phyloP scores from a whole-genome alignment of 768 basidiomycete species.

The Hypsizygus marmoreus region DNA sequence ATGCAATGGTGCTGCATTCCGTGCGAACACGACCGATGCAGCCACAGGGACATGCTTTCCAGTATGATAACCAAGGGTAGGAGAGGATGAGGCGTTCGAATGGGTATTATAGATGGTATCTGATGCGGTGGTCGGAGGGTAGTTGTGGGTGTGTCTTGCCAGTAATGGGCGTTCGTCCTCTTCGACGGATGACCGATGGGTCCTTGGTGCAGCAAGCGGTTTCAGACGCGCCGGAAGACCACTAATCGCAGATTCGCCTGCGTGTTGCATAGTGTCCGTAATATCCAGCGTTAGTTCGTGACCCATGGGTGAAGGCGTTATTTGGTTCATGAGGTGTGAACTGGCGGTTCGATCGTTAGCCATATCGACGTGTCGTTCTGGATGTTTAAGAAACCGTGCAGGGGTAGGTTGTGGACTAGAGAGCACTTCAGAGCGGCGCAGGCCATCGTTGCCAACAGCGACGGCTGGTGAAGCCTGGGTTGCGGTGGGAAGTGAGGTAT shows the following conservation, averaged over 20 bases:
- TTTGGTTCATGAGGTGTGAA: background rate
- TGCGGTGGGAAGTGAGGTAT: background rate
- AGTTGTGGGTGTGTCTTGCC: background rate
- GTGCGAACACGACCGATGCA: constrained; percentile 57
- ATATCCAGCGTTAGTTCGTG: constrained; percentile 12
- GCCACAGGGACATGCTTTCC: constrained; percentile 42
- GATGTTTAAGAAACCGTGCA: constrained; percentile 26
- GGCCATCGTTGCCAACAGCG: background rate
- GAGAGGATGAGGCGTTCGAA: background rate
- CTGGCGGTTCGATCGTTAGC: background rate
- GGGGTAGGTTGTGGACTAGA: constrained; percentile 15
- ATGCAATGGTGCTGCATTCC: constrained; percentile 57
- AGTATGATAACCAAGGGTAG: background rate
- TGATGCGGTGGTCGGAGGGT: constrained; percentile 1
- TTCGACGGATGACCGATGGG: background rate
- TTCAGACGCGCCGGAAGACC: constrained; percentile 8
- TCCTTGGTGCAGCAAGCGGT: background rate
- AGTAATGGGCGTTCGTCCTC: constrained; percentile 18
- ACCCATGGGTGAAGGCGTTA: background rate
- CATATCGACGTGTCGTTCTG: background rate
- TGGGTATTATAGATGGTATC: background rate
- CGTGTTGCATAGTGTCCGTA: constrained; percentile 1
- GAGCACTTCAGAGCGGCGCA: background rate
- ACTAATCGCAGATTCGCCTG: background rate
- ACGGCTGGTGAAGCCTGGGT: background rate